These are phyloP conservation scores for Penicillium sp. DNA, from an alignment of 2,329 filamentous ascomycete species.

Conservation along the genomic window DNA sequence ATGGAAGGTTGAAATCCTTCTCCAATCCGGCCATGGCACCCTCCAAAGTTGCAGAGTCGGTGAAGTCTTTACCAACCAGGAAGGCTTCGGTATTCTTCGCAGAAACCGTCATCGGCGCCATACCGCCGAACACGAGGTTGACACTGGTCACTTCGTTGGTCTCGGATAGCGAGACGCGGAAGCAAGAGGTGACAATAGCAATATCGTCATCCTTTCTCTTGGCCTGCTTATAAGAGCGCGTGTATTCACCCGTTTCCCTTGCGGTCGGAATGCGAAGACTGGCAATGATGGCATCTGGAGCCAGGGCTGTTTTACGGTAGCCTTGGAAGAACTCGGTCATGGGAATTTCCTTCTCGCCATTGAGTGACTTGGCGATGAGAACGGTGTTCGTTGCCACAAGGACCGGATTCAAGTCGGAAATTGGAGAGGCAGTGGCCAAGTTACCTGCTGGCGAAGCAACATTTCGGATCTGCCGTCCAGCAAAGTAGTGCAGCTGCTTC, in stretches of 20 bases:
- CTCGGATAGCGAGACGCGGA: constrained; percentile 70
- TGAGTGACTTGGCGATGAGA: constrained; percentile 74
- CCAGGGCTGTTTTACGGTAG: constrained; percentile 80
- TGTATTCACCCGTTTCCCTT: constrained; percentile 72
- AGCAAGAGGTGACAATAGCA: constrained; percentile 87
- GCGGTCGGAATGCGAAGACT: constrained; percentile 82
- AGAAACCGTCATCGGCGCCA: constrained; percentile 88
- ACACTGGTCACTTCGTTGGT: constrained; percentile 68
- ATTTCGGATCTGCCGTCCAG: constrained; percentile 91
- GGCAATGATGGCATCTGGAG: constrained; percentile 78
- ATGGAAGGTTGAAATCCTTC: constrained; percentile 81
- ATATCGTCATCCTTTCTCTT: constrained; percentile 99
- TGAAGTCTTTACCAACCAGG: constrained; percentile 73
- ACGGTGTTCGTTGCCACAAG: constrained; percentile 83
- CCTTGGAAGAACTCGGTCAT: constrained; percentile 92
- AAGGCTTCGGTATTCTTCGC: constrained; percentile 76
- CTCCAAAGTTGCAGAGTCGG: constrained; percentile 79
- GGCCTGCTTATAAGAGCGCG: constrained; percentile 90
- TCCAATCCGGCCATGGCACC: constrained; percentile 88
- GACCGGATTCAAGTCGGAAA: constrained; percentile 93
- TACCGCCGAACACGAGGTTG: constrained; percentile 87
- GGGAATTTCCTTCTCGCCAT: constrained; percentile 75
- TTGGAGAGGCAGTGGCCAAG: constrained; percentile 88
- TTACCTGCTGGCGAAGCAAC: constrained; percentile 97
- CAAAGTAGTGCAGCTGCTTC: constrained; percentile 93